Percentiles rank a stretch among this genome's conserved stretches.
Evolutionary conservation across 2,329 filamentous ascomycete genomes (phyloP).

Genomic region (Cyphellophora attinorum): DNA sequence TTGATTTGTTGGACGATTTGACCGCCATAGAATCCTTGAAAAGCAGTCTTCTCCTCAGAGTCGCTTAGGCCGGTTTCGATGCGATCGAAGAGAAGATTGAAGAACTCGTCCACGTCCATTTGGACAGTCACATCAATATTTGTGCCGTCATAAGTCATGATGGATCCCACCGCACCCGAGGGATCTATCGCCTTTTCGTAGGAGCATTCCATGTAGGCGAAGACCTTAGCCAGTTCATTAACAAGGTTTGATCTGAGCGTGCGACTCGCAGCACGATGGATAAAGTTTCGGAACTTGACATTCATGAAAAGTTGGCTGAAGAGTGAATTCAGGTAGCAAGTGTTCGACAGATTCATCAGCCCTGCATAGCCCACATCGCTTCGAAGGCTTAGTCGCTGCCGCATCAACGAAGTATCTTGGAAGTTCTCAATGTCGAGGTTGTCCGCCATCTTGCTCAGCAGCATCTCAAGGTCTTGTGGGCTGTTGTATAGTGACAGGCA

Average conservation of each 20-base stretch:
- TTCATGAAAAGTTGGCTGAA: slow-evolving; percentile 97
- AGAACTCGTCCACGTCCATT: slow-evolving; percentile 98
- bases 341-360: slow-evolving; percentile 84
- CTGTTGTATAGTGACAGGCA: slow-evolving; percentile 48
- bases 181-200: slow-evolving; percentile 67
- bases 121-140: slow-evolving; percentile 80
- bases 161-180: slow-evolving; percentile 58
- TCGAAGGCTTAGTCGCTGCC: slow-evolving; percentile 39
- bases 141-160: slow-evolving; percentile 73
- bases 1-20: slow-evolving; percentile 90
- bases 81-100: slow-evolving; percentile 83
- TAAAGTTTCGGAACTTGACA: slow-evolving; percentile 71
- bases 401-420: slow-evolving; percentile 8
- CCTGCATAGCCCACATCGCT: slow-evolving; percentile 76
- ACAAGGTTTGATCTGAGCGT: slow-evolving; percentile 60
- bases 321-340: slow-evolving; percentile 93
- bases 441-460: slow-evolving; percentile 13
- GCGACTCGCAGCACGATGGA: slow-evolving; percentile 50
- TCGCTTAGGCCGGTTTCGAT: slow-evolving; percentile 74
- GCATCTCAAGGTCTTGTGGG: slow-evolving; percentile 32
- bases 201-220: slow-evolving; percentile 77
- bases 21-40: slow-evolving; percentile 82
- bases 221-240: slow-evolving; percentile 67
- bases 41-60: slow-evolving; percentile 56
- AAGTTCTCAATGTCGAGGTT: slow-evolving; percentile 13